Percentiles rank a stretch among this genome's conserved stretches.
Conservation (phyloP, 345 rosid species). For the Psidium guajava region DNA sequence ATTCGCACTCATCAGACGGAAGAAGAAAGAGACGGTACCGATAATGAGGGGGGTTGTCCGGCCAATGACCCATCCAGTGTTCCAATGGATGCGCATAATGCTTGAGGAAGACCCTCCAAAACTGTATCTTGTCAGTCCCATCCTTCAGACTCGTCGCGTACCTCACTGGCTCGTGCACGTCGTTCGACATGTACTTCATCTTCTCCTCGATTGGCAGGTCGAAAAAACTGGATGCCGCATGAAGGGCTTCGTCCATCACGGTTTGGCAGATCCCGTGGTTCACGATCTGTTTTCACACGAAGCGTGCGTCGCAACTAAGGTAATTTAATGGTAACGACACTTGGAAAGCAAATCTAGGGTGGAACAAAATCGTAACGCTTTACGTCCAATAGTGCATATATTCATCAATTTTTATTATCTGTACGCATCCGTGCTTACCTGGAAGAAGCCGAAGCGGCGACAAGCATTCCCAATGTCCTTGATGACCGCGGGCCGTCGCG, state of each 20-base stretch:
- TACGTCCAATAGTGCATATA: background rate
- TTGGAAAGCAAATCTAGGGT: background rate
- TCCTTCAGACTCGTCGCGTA: conserved; percentile 48
- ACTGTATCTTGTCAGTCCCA: conserved; percentile 37
- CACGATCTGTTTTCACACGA: conserved; percentile 21
- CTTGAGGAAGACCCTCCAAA: conserved; percentile 63
- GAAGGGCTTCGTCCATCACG: conserved; percentile 35
- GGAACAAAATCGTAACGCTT: background rate
- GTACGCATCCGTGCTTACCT: conserved; percentile 13
- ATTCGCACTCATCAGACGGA: background rate
- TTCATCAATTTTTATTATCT: background rate
- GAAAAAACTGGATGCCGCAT: conserved; percentile 30
- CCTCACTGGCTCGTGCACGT: conserved; percentile 48
- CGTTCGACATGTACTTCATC: conserved; percentile 34
- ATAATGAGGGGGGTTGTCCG: conserved; percentile 46
- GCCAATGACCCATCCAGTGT: conserved; percentile 48
- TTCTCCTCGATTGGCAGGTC: conserved; percentile 33
- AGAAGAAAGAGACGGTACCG: conserved; percentile 9
- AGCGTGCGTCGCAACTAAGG: background rate
- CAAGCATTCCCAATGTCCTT: conserved; percentile 33
- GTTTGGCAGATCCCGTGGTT: conserved; percentile 46
- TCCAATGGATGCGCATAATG: conserved; percentile 60
- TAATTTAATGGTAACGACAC: background rate
- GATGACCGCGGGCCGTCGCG: conserved; percentile 18
- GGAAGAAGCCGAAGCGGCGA: conserved; percentile 37